These are phyloP conservation scores for Cytospora mali DNA, from an alignment of 2,329 filamentous ascomycete genomes.

Conservation along the genomic window DNA sequence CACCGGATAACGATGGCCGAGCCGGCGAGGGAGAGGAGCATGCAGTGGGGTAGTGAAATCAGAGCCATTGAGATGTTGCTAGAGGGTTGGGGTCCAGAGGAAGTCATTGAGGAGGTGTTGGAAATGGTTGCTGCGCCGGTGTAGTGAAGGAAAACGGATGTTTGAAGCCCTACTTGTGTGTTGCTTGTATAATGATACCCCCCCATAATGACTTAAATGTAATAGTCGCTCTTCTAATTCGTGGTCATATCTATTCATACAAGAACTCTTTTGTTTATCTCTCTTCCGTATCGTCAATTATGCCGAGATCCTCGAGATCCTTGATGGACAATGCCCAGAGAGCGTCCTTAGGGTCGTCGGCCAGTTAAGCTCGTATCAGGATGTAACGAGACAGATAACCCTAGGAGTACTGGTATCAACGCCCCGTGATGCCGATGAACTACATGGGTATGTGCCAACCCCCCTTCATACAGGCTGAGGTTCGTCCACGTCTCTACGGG, in stretches of 20 bases:
- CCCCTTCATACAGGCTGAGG: background rate
- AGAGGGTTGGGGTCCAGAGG: constrained; percentile 61
- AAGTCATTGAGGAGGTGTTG: constrained; percentile 67
- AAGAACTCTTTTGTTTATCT: background rate
- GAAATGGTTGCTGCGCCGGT: constrained; percentile 58
- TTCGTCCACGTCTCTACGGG: background rate
- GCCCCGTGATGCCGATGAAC: background rate
- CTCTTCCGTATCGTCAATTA: background rate
- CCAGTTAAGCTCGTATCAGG: background rate
- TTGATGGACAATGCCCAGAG: background rate
- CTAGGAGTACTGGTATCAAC: background rate
- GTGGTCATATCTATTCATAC: background rate
- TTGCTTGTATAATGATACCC: background rate
- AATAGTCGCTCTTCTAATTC: background rate
- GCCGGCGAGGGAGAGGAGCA: constrained; percentile 76
- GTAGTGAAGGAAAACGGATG: constrained; percentile 34
- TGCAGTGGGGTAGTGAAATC: constrained; percentile 88
- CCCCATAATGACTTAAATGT: background rate
- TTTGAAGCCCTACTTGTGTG: background rate
- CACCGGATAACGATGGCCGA: constrained; percentile 76
- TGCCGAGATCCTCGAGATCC: background rate
- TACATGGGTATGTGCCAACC: background rate
- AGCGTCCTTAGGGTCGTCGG: background rate
- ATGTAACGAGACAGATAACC: background rate
- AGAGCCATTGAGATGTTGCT: constrained; percentile 69